Percentiles rank a stretch among this genome's conserved stretches.
Conservation (phyloP, 208 protist genomes). For the Trichomonas vaginalis region DNA sequence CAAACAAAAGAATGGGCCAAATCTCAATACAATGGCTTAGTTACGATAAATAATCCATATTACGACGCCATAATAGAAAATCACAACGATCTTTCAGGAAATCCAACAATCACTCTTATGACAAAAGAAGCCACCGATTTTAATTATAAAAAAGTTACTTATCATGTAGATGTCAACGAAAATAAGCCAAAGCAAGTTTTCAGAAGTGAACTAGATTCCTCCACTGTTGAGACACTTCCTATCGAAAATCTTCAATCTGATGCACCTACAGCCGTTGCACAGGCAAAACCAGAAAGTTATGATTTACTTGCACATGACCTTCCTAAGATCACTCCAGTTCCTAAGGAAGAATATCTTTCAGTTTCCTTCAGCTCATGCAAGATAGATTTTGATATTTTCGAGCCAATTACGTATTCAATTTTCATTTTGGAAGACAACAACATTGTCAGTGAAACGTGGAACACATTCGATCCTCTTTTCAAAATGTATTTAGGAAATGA, state of each 20-base stretch:
- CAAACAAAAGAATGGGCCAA: background rate
- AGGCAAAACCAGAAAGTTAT: background rate
- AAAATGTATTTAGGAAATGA: background rate
- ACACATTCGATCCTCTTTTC: background rate
- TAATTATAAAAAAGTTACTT: background rate
- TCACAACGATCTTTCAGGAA: background rate
- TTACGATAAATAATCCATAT: background rate
- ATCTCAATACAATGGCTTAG: background rate
- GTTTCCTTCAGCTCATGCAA: background rate
- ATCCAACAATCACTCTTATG: background rate
- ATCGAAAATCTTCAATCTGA: background rate
- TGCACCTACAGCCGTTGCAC: background rate
- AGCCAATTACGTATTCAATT: background rate
- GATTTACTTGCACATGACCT: background rate
- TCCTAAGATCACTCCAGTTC: background rate
- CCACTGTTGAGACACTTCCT: background rate
- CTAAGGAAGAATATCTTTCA: background rate
- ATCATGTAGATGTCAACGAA: background rate
- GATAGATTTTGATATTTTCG: background rate
- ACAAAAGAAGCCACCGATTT: background rate
- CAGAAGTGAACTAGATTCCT: background rate
- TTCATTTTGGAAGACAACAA: background rate
- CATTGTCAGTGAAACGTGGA: background rate
- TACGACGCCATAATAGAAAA: background rate
- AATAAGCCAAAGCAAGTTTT: background rate